Conservation (phyloP, 163 green algal genomes). For the Coccomyxa subellipsoidea region DNA sequence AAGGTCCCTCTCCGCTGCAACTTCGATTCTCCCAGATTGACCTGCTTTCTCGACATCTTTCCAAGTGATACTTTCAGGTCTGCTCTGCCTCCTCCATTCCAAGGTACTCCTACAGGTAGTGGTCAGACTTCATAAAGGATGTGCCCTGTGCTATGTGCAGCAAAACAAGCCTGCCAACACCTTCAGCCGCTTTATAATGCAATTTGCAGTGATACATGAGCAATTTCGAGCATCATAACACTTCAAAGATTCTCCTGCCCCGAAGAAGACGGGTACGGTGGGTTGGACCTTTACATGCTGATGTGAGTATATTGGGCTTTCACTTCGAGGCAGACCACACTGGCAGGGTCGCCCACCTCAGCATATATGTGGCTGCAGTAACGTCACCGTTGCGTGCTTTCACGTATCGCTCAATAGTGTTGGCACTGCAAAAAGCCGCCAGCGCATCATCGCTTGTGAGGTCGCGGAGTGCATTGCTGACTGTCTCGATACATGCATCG, state of each 20-base stretch:
- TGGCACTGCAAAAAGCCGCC: neutral
- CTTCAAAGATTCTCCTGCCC: too few species aligned
- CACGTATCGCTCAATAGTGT: neutral
- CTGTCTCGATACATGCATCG: neutral
- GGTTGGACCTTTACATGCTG: too few species aligned
- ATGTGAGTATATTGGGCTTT: too few species aligned
- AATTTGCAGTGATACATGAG: too few species aligned
- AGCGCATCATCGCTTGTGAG: neutral
- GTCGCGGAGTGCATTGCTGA: neutral
- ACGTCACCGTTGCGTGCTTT: neutral
- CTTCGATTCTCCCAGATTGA: neutral
- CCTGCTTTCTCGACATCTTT: neutral
- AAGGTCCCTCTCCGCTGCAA: neutral
- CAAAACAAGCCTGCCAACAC: too few species aligned
- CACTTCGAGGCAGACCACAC: too few species aligned
- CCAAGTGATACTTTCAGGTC: neutral
- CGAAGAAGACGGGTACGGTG: too few species aligned
- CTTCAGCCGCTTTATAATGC: too few species aligned
- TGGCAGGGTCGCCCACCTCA: constrained; percentile 2
- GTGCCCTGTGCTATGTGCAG: too few species aligned
- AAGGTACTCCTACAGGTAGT: neutral
- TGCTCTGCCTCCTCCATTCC: neutral
- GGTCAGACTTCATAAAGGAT: too few species aligned
- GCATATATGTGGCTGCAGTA: neutral
- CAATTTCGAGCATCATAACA: too few species aligned